These are phyloP conservation scores for Cylindrotheca fusiformis DNA, from an alignment of 108 stramenopile genomes.

Conservation along the genomic window DNA sequence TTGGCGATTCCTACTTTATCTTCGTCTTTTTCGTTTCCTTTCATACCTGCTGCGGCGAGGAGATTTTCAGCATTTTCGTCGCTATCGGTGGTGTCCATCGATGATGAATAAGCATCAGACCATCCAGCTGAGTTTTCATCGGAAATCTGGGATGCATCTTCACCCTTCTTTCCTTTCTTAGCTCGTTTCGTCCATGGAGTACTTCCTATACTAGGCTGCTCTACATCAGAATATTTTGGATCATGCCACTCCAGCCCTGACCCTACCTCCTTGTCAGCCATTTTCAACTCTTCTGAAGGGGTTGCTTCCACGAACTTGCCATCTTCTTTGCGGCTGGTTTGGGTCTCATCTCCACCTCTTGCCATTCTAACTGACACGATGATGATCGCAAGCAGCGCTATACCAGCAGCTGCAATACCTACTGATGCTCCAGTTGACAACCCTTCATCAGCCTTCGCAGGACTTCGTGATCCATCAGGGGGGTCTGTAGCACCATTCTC, in stretches of 20 bases:
- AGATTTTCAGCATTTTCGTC: neutral
- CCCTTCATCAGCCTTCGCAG: neutral
- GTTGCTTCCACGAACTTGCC: neutral
- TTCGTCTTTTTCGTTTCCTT: neutral
- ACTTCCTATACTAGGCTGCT: neutral
- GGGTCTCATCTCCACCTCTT: neutral
- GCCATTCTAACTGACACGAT: neutral
- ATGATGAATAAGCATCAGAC: slow-evolving; percentile 22
- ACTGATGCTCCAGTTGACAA: neutral
- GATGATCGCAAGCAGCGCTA: neutral
- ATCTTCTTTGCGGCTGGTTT: neutral
- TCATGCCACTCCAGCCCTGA: neutral
- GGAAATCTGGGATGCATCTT: slow-evolving; percentile 1
- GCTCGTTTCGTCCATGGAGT: neutral
- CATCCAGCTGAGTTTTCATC: slow-evolving; percentile 15
- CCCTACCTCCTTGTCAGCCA: neutral
- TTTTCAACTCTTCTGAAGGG: neutral
- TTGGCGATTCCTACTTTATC: neutral
- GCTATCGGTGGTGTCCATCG: slow-evolving; percentile 7
- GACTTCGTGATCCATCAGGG: neutral
- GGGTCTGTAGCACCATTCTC: too few relatives aligned
- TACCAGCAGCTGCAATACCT: neutral
- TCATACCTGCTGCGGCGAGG: neutral
- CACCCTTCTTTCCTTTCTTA: neutral
- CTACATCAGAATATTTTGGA: neutral